These are phyloP conservation scores for Neocatenulostroma microsporum DNA, from an alignment of 2,329 filamentous ascomycete species.

Conservation along the genomic window DNA sequence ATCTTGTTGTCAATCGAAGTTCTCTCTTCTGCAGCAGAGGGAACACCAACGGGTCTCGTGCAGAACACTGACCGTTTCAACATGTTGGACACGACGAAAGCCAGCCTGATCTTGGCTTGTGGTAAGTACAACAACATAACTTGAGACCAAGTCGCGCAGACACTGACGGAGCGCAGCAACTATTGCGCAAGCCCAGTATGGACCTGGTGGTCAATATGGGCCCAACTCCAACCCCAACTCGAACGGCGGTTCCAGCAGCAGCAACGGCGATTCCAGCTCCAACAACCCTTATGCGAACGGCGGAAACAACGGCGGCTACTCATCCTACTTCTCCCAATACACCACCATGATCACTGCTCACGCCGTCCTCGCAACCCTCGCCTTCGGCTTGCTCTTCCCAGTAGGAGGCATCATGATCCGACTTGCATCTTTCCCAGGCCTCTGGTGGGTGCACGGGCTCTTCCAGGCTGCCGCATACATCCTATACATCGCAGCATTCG, in stretches of 20 bases:
- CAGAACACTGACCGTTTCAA: too few relatives aligned
- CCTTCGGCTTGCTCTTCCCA: slow-evolving; percentile 42
- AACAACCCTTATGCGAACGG: slow-evolving; percentile 3
- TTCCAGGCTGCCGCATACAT: slow-evolving; percentile 45
- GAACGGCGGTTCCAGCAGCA: slow-evolving; percentile 1
- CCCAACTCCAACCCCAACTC: not conserved
- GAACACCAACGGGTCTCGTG: too few relatives aligned
- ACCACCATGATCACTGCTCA: slow-evolving; percentile 37
- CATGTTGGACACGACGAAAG: slow-evolving; percentile 1
- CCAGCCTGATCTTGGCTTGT: slow-evolving; percentile 2
- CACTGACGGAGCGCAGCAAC: slow-evolving; percentile 3
- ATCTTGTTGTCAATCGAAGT: too few relatives aligned
- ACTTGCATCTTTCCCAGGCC: slow-evolving; percentile 37
- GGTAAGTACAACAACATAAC: slow-evolving; percentile 1
- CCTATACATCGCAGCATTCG: slow-evolving; percentile 44
- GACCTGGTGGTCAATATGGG: slow-evolving; percentile 1
- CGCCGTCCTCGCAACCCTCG: slow-evolving; percentile 38
- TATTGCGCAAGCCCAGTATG: slow-evolving; percentile 5
- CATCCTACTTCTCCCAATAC: not conserved
- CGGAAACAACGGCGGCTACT: slow-evolving; percentile 1
- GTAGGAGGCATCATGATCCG: slow-evolving; percentile 40
- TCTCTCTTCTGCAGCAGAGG: too few relatives aligned
- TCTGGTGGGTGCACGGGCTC: slow-evolving; percentile 39
- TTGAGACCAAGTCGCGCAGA: not conserved
- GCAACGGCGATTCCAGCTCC: not conserved